A percentile compares a stretch with the other conserved stretches of the same genome.
phyloP scores from a whole-genome alignment of 2,329 filamentous ascomycete genomes.

The Mycosphaerella sp. region DNA sequence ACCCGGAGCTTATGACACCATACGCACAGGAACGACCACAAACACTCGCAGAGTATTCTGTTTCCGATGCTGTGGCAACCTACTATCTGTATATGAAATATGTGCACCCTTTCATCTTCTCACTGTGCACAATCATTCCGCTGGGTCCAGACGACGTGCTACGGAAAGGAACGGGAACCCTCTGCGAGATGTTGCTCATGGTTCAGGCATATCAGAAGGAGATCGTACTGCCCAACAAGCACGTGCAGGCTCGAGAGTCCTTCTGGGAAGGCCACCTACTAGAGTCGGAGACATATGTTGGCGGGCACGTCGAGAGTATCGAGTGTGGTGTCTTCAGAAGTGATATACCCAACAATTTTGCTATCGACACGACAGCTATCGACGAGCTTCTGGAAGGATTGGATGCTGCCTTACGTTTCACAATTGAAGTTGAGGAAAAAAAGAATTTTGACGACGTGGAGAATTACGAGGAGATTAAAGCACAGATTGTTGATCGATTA shows the following conservation, averaged over 20 bases:
- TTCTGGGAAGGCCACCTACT: constrained; percentile 97
- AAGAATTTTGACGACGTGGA: constrained; percentile 46
- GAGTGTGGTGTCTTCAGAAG: constrained; percentile 95
- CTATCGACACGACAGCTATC: constrained; percentile 78
- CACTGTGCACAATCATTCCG: constrained; percentile 91
- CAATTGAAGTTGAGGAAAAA: constrained; percentile 50
- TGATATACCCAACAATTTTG: constrained; percentile 92
- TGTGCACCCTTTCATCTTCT: constrained; percentile 99
- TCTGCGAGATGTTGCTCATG: constrained; percentile 99
- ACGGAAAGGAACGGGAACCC: constrained; percentile 90
- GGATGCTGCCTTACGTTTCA: constrained; percentile 83
- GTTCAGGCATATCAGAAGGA: constrained; percentile 90
- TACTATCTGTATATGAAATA: constrained; percentile 99
- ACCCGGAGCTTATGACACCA: constrained; percentile 94
- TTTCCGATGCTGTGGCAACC: constrained; percentile 96
- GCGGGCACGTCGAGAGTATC: constrained; percentile 98
- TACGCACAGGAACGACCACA: constrained; percentile 83
- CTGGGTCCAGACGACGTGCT: constrained; percentile 87
- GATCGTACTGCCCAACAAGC: constrained; percentile 94
- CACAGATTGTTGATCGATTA: constrained; percentile 68
- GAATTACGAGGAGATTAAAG: constrained; percentile 59
- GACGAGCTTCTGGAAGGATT: constrained; percentile 83
- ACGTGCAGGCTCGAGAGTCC: constrained; percentile 79
- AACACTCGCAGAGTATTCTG: constrained; percentile 92
- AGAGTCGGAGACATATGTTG: constrained; percentile 96